Conservation (phyloP, 805 yeast species). For the Candida chauliodis region DNA sequence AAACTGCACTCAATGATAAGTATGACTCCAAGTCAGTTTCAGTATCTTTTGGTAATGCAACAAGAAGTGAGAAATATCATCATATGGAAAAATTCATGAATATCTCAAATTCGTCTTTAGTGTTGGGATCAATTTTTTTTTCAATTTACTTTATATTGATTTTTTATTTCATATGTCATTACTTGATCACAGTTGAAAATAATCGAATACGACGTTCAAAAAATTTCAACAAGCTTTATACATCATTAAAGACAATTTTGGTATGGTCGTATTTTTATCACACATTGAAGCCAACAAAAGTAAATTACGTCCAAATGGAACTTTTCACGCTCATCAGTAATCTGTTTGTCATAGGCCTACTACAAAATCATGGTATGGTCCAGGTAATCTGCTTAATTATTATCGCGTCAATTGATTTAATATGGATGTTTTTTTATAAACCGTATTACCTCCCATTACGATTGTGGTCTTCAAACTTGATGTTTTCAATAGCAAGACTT, state of each 20-base stretch:
- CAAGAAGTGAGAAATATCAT: too few species aligned
- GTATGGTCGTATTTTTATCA: constrained; percentile 46
- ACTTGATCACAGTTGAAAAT: constrained; percentile 19
- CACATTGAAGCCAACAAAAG: constrained; percentile 39
- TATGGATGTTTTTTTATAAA: constrained; percentile 17
- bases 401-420: constrained; percentile 28
- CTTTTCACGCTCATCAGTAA: constrained; percentile 27
- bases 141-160: constrained; percentile 20
- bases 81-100: constrained; percentile 2
- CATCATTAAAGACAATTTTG: constrained; percentile 44
- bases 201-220: constrained; percentile 13
- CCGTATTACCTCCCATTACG: constrained; percentile 28
- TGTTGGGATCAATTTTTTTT: constrained; percentile 29
- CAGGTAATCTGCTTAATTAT: constrained; percentile 40
- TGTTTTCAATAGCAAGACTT: constrained; percentile 36
- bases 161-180: constrained; percentile 23
- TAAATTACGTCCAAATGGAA: constrained; percentile 38
- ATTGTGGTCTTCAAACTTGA: constrained; percentile 28
- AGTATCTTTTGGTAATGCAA: neutral
- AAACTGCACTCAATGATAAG: neutral
- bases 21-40: neutral
- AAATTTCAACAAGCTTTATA: constrained; percentile 35
- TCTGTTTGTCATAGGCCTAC: constrained; percentile 41
- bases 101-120: constrained; percentile 13
- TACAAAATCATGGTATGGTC: constrained; percentile 41